Percentiles rank a stretch among this genome's conserved stretches.
Evolutionary conservation across 495 filamentous ascomycete genomes (phyloP).

Genomic region (Penicillium odoratum): DNA sequence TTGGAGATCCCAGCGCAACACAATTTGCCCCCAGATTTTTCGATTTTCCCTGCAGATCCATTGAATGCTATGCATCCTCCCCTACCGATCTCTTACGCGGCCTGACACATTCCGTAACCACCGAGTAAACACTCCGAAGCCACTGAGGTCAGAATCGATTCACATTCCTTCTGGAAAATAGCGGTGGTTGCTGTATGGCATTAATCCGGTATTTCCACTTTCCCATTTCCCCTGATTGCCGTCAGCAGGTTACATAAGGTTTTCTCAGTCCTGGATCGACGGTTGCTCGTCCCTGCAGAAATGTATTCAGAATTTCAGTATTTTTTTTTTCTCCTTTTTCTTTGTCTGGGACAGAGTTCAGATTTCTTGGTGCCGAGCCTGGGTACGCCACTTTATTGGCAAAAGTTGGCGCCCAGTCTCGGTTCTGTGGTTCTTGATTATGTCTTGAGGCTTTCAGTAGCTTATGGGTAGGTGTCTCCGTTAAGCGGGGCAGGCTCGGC

Average conservation of each 20-base stretch:
- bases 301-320: background rate
- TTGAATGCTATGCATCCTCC: background rate
- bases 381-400: background rate
- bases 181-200: slow-evolving; percentile 6
- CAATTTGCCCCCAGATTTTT: background rate
- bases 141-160: background rate
- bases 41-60: background rate
- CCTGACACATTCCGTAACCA: slow-evolving; percentile 10
- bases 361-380: slow-evolving; percentile 1
- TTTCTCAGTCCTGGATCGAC: slow-evolving; percentile 7
- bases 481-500: background rate
- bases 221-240: background rate
- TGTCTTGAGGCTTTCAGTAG: background rate
- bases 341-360: background rate
- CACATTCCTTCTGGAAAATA: slow-evolving; percentile 12
- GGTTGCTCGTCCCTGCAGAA: slow-evolving; percentile 8
- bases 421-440: background rate
- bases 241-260: slow-evolving; percentile 1
- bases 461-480: background rate
- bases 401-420: slow-evolving; percentile 2
- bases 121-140: slow-evolving; percentile 9
- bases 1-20: background rate
- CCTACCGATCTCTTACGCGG: background rate
- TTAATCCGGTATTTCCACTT: background rate
- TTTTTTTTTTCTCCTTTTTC: background rate